Evolutionary conservation across 257 asterid species (phyloP), one percentile per base, ranked within the genome.

Genomic region (Solanum chilense): DNA sequence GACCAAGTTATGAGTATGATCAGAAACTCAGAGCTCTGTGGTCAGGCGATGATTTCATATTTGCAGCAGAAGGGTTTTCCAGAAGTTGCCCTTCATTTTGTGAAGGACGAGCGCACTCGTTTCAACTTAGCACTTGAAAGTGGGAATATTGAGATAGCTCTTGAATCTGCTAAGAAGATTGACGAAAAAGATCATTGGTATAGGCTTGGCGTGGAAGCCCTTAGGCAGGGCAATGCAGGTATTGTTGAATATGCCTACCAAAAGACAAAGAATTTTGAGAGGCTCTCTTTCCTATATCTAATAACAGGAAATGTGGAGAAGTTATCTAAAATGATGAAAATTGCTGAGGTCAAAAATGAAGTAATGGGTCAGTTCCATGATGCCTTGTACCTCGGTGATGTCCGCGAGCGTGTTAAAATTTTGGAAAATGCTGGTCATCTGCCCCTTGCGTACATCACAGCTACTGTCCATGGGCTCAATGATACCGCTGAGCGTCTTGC

Each of bases 11-110:
- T 97, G 99, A 94, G 92, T 90, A 97, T 97, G 98, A 97, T 97
- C 77, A 92, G 92, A 89, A 95, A 95, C 85, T 96, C 99, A 20
- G 98, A 95, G 89, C 95, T 97, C 37, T 96, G 99, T 91, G 99
- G 99, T 68, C 98, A 97, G 91, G 98, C 99, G 87, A 96, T 96
- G 99, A 96, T 97, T 88, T 97, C 99, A 16, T 97, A 97, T 90
- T 91, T 97, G 84, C 99, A 97, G 93, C 99, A 96, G 92, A 96
- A 97, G 91, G 99, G 99, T 84, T 97, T 97, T 89, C 99, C 99
- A 21, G 98, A 96, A 92, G 98, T 97, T 82, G 99, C 99, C 83
- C 92, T 97, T 85, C 94, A 95, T 95, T 97, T 97, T 81, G 99
- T 97, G 88, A 97, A 97, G 92, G 99, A 97, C 83, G 99, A 96